Conservation (phyloP, 768 basidiomycete species). For the Boletus rufocinnamomeus region DNA sequence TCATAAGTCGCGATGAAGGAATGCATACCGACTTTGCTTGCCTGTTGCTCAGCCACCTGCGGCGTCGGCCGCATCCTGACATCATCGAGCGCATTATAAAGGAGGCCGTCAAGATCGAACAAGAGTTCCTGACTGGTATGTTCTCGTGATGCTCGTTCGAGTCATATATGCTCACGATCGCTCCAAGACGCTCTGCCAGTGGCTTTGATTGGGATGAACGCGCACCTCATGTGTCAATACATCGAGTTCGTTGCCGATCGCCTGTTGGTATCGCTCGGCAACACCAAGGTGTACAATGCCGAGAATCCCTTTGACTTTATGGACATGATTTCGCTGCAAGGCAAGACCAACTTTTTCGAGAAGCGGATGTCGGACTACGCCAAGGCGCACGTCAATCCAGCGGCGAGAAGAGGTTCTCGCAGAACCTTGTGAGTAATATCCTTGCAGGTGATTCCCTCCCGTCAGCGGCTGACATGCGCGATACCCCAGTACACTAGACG, state of each 20-base stretch:
- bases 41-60: constrained; percentile 78
- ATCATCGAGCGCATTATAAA: constrained; percentile 69
- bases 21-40: constrained; percentile 97
- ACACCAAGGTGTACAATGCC: constrained; percentile 69
- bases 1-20: constrained; percentile 92
- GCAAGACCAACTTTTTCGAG: constrained; percentile 96
- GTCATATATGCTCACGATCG: neutral
- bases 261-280: constrained; percentile 83
- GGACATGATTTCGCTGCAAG: constrained; percentile 92
- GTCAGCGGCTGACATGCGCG: neutral
- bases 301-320: constrained; percentile 90
- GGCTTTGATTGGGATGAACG: constrained; percentile 88
- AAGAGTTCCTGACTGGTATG: constrained; percentile 78
- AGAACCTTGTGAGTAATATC: constrained; percentile 39
- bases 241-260: constrained; percentile 92
- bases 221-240: constrained; percentile 81
- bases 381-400: constrained; percentile 54
- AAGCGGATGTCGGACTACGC: constrained; percentile 84
- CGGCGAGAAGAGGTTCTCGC: neutral
- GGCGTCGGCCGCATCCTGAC: constrained; percentile 76
- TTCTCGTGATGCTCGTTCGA: neutral
- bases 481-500: constrained; percentile 15
- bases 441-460: neutral
- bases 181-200: constrained; percentile 76
- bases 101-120: constrained; percentile 83